Percentiles rank a stretch among this genome's conserved stretches.
Evolutionary conservation across 1,284 basidiomycete genomes (phyloP).

Genomic region (Gomphus bonarii): DNA sequence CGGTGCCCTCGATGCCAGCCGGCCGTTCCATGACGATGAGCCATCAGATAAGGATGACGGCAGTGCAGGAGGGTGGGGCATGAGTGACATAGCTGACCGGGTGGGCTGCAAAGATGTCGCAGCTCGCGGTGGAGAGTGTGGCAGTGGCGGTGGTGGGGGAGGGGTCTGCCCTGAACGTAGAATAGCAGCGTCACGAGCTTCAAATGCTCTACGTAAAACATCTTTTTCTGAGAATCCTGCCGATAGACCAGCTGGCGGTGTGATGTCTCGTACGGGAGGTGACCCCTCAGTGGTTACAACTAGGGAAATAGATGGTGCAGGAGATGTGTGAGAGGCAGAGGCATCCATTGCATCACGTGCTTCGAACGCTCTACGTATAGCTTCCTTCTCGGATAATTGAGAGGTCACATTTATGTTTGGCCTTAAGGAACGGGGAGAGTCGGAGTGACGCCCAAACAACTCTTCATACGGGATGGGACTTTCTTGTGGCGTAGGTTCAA

Average conservation of each 20-base stretch:
- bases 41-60: constrained; percentile 8
- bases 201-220: constrained; percentile 15
- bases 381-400: constrained; percentile 22
- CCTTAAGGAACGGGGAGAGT: background rate
- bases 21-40: background rate
- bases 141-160: constrained; percentile 17
- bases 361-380: constrained; percentile 33
- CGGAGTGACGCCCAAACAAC: background rate
- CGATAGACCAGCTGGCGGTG: constrained; percentile 15
- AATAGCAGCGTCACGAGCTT: constrained; percentile 35
- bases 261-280: constrained; percentile 12
- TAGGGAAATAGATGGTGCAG: background rate
- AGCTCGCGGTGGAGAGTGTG: constrained; percentile 15
- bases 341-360: constrained; percentile 50
- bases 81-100: constrained; percentile 6
- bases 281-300: constrained; percentile 9
- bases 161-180: constrained; percentile 7
- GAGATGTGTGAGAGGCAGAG: background rate
- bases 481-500: constrained; percentile 17
- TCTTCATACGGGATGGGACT: constrained; percentile 40
- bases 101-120: constrained; percentile 13
- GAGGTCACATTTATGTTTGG: constrained; percentile 18
- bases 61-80: constrained; percentile 16
- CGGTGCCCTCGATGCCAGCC: background rate
- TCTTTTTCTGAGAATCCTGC: constrained; percentile 11